Evolutionary conservation across 176 grass and related monocot genomes (phyloP).

Genomic region (Panicum miliaceum): DNA sequence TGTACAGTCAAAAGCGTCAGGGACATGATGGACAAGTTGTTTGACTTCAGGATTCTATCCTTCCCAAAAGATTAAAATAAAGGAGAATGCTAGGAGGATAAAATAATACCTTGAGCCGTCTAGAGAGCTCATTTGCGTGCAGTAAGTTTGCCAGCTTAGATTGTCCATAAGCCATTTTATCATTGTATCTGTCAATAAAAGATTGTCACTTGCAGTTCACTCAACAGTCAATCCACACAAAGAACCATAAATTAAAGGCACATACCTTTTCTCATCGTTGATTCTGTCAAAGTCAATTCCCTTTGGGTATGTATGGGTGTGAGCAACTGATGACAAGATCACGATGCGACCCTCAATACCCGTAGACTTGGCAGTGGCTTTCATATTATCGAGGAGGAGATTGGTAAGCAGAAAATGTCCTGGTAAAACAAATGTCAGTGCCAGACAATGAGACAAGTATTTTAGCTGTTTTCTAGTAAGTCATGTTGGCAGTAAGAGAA

Average conservation of each 20-base stretch:
- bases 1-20: neutral
- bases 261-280: constrained; percentile 73
- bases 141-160: constrained; percentile 96
- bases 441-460: neutral
- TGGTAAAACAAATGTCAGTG: constrained; percentile 45
- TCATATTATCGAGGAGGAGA: constrained; percentile 93
- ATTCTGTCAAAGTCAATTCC: constrained; percentile 81
- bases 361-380: constrained; percentile 63
- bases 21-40: constrained; percentile 29
- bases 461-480: constrained; percentile 1
- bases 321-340: constrained; percentile 89
- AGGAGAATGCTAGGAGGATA: neutral
- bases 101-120: constrained; percentile 66
- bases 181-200: constrained; percentile 68
- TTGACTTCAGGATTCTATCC: constrained; percentile 27
- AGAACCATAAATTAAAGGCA: constrained; percentile 21
- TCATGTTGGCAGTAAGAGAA: neutral
- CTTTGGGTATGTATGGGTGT: constrained; percentile 69
- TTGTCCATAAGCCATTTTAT: constrained; percentile 91
- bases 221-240: neutral
- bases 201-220: constrained; percentile 38
- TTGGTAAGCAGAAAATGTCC: constrained; percentile 94
- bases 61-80: neutral
- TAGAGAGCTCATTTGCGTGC: constrained; percentile 83
- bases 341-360: constrained; percentile 87